These are phyloP conservation scores for Sclerotinia nivalis DNA, from an alignment of 2,329 filamentous ascomycete genomes.

Conservation along the genomic window DNA sequence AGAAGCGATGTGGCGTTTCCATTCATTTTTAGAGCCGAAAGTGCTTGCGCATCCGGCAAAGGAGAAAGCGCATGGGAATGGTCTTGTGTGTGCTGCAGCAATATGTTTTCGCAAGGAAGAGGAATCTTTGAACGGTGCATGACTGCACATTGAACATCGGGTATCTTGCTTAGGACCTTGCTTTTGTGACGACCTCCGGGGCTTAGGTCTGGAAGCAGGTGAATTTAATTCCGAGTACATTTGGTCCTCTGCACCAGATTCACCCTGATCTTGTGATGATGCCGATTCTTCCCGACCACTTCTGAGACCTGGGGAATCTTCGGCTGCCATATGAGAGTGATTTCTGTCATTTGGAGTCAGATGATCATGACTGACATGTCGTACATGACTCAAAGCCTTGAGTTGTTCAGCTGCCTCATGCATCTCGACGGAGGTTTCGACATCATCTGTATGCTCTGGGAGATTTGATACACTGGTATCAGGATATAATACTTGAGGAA, in stretches of 20 bases:
- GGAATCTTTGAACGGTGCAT: conserved; percentile 66
- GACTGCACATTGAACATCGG: conserved; percentile 60
- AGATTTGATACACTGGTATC: conserved; percentile 32
- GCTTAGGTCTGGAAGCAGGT: conserved; percentile 39
- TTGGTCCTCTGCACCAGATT: conserved; percentile 47
- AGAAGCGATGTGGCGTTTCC: conserved; percentile 91
- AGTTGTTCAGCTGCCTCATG: conserved; percentile 67
- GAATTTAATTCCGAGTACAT: conserved; percentile 42
- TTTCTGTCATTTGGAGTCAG: conserved; percentile 37
- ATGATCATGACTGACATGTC: conserved; percentile 54
- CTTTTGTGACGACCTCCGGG: conserved; percentile 41
- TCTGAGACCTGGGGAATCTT: conserved; percentile 39
- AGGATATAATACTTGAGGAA: conserved; percentile 36
- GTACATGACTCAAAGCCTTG: conserved; percentile 64
- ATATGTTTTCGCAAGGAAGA: conserved; percentile 67
- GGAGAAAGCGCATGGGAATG: conserved; percentile 83
- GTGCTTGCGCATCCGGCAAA: conserved; percentile 80
- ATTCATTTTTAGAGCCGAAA: conserved; percentile 94
- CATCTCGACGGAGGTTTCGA: conserved; percentile 68
- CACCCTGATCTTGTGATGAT: conserved; percentile 45
- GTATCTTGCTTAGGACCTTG: conserved; percentile 58
- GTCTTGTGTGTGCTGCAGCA: conserved; percentile 66
- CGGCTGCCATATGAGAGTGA: conserved; percentile 39
- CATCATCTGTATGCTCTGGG: conserved; percentile 49
- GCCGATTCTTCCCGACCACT: conserved; percentile 46